These are phyloP conservation scores for Backusella tuberculispora DNA, from an alignment of 192 early-diverging fungal species.

Conservation along the genomic window DNA sequence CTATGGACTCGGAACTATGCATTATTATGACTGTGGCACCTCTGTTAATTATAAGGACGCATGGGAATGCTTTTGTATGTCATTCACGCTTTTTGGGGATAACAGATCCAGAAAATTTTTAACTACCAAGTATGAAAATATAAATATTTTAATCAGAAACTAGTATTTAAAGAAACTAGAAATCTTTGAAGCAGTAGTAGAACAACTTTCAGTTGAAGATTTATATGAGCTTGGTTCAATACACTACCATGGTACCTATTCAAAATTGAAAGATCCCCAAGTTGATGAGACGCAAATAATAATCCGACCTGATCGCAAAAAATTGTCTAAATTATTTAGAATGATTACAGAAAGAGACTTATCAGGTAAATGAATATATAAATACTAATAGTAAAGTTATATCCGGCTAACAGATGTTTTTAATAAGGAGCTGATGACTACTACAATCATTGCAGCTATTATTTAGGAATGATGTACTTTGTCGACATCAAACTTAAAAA, in stretches of 20 bases:
- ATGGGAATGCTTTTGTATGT: not conserved
- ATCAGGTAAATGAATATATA: not conserved
- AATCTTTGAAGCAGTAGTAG: not conserved
- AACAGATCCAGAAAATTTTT: not conserved
- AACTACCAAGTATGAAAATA: not conserved
- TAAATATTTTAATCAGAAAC: not conserved
- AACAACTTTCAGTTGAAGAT: not conserved
- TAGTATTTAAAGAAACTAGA: not conserved
- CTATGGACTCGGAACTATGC: not conserved
- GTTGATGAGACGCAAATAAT: not conserved
- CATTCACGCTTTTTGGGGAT: not conserved
- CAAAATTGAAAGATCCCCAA: not conserved
- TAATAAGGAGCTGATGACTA: not conserved
- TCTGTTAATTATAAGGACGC: not conserved
- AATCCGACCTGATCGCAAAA: not conserved
- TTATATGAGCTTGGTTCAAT: not conserved
- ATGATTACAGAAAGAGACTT: not conserved
- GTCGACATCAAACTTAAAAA: not conserved
- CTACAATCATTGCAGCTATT: not conserved
- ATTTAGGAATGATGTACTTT: not conserved
- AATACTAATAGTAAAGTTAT: not conserved
- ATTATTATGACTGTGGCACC: not conserved
- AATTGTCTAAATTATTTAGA: not conserved
- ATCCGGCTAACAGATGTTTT: not conserved
- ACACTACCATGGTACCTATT: not conserved